phyloP scores from a whole-genome alignment of 805 yeast genomes.

The Candida piceae region DNA sequence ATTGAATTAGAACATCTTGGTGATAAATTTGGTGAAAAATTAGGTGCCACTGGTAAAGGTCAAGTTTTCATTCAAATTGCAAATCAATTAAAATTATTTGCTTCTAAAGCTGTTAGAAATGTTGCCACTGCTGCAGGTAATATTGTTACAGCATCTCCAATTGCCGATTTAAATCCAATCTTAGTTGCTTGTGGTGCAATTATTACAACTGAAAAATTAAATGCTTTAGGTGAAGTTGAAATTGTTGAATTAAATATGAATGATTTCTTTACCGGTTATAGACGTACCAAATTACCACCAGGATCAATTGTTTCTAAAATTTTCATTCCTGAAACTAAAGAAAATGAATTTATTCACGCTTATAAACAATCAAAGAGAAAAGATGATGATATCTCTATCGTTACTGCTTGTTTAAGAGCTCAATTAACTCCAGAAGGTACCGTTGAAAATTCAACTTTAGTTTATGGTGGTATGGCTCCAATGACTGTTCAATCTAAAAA shows the following conservation, averaged over 20 bases:
- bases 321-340: conserved; percentile 35
- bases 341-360: conserved; percentile 34
- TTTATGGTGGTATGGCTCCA: conserved; percentile 47
- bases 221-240: conserved; percentile 22
- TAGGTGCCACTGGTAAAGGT: conserved; percentile 22
- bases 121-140: conserved; percentile 48
- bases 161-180: conserved; percentile 43
- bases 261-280: conserved; percentile 39
- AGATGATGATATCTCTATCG: conserved; percentile 47
- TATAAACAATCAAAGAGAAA: conserved; percentile 45
- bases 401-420: conserved; percentile 36
- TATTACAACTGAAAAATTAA: conserved; percentile 31
- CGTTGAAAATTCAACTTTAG: conserved; percentile 30
- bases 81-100: conserved; percentile 40
- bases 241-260: conserved; percentile 29
- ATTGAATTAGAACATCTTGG: conserved; percentile 35
- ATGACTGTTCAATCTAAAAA: conserved; percentile 37
- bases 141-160: conserved; percentile 46
- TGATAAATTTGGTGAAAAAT: conserved; percentile 23
- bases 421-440: conserved; percentile 19
- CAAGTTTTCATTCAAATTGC: conserved; percentile 35
- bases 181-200: conserved; percentile 38
- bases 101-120: conserved; percentile 45
- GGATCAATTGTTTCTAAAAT: conserved; percentile 32
- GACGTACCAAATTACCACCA: conserved; percentile 36